Conservation (phyloP, 805 yeast species). For the Teunomyces panamensis region DNA sequence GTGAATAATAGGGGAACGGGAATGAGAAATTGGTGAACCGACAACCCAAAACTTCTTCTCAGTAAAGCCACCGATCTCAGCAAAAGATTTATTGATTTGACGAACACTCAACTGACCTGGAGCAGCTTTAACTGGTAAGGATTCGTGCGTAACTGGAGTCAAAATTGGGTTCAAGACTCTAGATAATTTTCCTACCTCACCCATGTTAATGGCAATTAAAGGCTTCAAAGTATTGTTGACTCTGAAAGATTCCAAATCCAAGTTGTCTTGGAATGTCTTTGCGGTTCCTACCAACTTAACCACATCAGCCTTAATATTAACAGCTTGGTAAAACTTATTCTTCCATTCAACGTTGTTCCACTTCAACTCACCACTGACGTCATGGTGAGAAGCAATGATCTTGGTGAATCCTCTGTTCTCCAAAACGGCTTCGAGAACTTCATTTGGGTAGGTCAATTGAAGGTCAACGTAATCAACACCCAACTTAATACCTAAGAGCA, state of each 20-base stretch:
- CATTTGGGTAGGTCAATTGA: conserved; percentile 66
- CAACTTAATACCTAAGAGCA: conserved; percentile 62
- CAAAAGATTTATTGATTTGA: conserved; percentile 57
- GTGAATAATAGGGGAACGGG: conserved; percentile 87
- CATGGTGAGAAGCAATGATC: conserved; percentile 83
- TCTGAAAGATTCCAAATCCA: conserved; percentile 69
- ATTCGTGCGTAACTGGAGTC: conserved; percentile 80
- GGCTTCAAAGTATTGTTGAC: conserved; percentile 53
- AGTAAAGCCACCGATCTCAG: conserved; percentile 60
- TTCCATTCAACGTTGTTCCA: conserved; percentile 80
- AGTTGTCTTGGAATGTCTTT: conserved; percentile 58
- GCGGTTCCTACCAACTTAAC: conserved; percentile 86
- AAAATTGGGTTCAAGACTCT: conserved; percentile 70
- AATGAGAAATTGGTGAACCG: conserved; percentile 81
- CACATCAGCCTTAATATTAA: conserved; percentile 62
- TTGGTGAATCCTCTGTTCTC: conserved; percentile 58
- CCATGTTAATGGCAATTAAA: conserved; percentile 81
- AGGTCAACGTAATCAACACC: conserved; percentile 83
- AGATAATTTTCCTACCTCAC: conserved; percentile 71
- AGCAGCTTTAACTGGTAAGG: conserved; percentile 69
- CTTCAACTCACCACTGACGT: conserved; percentile 54
- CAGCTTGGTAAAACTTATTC: conserved; percentile 64
- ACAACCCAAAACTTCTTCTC: conserved; percentile 65
- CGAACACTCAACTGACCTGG: conserved; percentile 73
- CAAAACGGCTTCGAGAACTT: conserved; percentile 50